phyloP scores from a whole-genome alignment of 2,329 filamentous ascomycete genomes.

The Atkinsonella hypoxylon region DNA sequence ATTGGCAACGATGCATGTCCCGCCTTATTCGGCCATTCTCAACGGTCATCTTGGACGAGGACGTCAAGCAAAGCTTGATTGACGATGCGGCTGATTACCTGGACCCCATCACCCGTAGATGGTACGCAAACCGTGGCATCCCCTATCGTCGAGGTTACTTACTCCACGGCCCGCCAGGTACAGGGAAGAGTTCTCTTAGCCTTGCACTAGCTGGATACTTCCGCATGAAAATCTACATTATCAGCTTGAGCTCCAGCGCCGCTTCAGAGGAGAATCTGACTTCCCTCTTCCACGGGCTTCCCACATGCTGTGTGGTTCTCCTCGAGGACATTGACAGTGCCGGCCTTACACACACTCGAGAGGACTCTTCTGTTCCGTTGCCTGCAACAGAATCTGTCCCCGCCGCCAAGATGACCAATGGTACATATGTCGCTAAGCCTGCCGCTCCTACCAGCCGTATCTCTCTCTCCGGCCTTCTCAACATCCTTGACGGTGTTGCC shows the following conservation, averaged over 20 bases:
- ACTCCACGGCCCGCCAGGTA: conserved; percentile 68
- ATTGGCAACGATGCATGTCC: conserved; percentile 52
- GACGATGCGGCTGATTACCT: conserved; percentile 53
- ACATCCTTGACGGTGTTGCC: conserved; percentile 65
- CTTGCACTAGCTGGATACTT: conserved; percentile 60
- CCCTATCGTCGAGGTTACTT: conserved; percentile 79
- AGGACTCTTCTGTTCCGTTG: conserved; percentile 14
- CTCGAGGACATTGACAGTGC: conserved; percentile 69
- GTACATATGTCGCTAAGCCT: neutral
- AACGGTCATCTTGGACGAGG: conserved; percentile 52
- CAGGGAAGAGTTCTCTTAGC: conserved; percentile 63
- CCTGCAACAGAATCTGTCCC: conserved; percentile 4
- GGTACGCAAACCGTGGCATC: conserved; percentile 76
- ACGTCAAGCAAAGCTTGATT: conserved; percentile 46
- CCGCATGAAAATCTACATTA: conserved; percentile 59
- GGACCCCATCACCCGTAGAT: conserved; percentile 50
- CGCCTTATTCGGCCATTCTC: conserved; percentile 49
- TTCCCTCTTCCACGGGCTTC: conserved; percentile 53
- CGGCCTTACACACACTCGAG: conserved; percentile 51
- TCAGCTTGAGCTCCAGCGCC: conserved; percentile 50
- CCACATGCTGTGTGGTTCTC: conserved; percentile 58
- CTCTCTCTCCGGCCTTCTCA: conserved; percentile 66
- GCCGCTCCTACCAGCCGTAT: conserved; percentile 27
- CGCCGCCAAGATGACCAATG: conserved; percentile 4
- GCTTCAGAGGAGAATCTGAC: conserved; percentile 55